Percentiles rank a stretch among this genome's conserved stretches.
phyloP scores from a whole-genome alignment of 1,284 basidiomycete genomes.

The Sanghuangporus baumii region DNA sequence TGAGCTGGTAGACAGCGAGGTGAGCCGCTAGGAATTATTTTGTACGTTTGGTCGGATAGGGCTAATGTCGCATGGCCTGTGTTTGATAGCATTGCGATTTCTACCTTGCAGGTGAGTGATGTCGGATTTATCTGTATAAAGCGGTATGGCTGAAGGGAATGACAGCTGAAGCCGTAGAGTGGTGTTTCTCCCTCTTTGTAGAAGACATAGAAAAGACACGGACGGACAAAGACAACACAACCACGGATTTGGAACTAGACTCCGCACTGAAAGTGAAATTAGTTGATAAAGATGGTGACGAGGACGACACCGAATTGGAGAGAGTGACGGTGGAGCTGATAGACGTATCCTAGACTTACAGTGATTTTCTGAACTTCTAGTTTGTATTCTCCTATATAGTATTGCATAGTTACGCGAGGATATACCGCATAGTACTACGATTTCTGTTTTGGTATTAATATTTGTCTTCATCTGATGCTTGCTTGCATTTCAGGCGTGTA shows the following conservation, averaged over 20 bases:
- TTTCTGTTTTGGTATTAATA: too few relatives aligned
- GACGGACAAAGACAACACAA: conserved; percentile 3
- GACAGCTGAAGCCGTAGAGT: conserved; percentile 56
- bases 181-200: conserved; percentile 40
- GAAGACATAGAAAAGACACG: conserved; percentile 20
- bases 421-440: too few relatives aligned
- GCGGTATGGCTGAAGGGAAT: conserved; percentile 18
- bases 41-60: conserved; percentile 12
- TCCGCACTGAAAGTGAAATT: not conserved
- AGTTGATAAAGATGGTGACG: not conserved
- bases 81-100: conserved; percentile 30
- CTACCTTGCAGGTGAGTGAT: conserved; percentile 20
- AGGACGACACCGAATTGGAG: not conserved
- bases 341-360: not conserved
- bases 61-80: not conserved
- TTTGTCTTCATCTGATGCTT: too few relatives aligned
- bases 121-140: not conserved
- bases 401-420: not conserved
- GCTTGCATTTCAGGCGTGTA: too few relatives aligned
- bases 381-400: not conserved
- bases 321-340: not conserved
- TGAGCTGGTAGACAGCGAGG: conserved; percentile 41
- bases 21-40: conserved; percentile 15
- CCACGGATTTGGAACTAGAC: not conserved
- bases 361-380: not conserved